Conservation (phyloP, 495 filamentous ascomycete genomes). For the Aspergillus nidulans region DNA sequence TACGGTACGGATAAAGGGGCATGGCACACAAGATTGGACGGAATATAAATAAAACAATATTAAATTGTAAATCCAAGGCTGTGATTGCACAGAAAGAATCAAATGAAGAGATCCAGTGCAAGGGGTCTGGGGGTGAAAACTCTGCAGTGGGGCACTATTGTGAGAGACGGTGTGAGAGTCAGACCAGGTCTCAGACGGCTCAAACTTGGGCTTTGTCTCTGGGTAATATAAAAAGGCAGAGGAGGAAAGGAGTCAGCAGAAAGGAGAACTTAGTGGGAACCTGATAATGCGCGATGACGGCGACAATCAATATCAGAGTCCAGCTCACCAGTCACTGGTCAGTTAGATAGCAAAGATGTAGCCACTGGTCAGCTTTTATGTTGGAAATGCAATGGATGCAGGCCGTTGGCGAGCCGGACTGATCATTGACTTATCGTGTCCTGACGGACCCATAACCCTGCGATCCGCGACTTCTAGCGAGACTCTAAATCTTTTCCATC, state of each 20-base stretch:
- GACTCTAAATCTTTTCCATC: background rate
- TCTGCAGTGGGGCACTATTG: slow-evolving; percentile 16
- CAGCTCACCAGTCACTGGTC: background rate
- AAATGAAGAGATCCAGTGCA: slow-evolving; percentile 12
- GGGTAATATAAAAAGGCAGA: too few relatives aligned
- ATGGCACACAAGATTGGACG: slow-evolving; percentile 1
- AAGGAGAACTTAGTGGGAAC: too few relatives aligned
- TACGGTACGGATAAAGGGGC: slow-evolving; percentile 3
- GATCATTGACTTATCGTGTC: background rate
- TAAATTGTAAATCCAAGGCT: background rate
- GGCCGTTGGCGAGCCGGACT: slow-evolving; percentile 10
- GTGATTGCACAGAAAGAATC: slow-evolving; percentile 1
- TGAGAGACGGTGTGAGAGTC: background rate
- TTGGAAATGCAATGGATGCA: background rate
- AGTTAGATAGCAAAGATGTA: background rate
- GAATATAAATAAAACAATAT: slow-evolving; percentile 3
- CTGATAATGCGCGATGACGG: background rate
- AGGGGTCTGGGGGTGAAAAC: slow-evolving; percentile 17
- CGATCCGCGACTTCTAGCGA: slow-evolving; percentile 5
- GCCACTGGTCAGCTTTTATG: too few relatives aligned
- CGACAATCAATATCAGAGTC: background rate
- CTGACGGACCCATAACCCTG: background rate
- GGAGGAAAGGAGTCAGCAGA: too few relatives aligned
- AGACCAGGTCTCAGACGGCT: background rate
- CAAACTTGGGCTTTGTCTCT: background rate